Base-by-base conservation (phyloP, 2,329 filamentous ascomycete genomes). In the Hyphodiscus sp. region DNA sequence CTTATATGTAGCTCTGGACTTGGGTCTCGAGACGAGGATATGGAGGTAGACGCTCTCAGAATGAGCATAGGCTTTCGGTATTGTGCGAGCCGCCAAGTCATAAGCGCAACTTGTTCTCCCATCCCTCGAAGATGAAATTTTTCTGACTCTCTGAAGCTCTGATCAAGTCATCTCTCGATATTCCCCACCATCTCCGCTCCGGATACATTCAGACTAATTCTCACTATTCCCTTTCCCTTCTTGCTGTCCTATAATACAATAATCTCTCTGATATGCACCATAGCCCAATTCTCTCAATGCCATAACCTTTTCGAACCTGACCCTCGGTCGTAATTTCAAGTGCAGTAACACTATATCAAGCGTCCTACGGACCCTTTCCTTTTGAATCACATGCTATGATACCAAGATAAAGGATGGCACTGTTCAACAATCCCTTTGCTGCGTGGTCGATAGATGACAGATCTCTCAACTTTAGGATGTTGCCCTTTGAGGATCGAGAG, bases 161-260 rank as follows among this genome's bases (percentile, higher is more conserved):
- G 11, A 13, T 38, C 33, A 38, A 38, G 33, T 38, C 33, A 4
- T 10, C 16, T 38, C 33, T 38, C 33, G 16, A 38, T 38, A 4
- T 6, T 10, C 11, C 11, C 11, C 33, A 10, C 33, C 33, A 4
- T 13, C 33, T n/a, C 33, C 33, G 13, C 4, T 10, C 13, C 33
- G 4, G 11, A 15, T 10, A 38, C 11, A 38, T 10, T 38, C 33
- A 38, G 16, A 38, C 11, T 10, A 13, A 2, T n/a, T n/a, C 33
- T 38, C 33, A 15, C 4, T 15, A 43, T 3, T 26, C 23, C 6
- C 23, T 20, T 20, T 10, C 11, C n/a, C 61, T 76, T 74, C 67
- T 83, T 84, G 80, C 80, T 83, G 0, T 74, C 70, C 46, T 77
- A 74, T 2, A 85, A 71, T 1, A 71, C 63, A 5, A 77, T 70